phyloP scores from a whole-genome alignment of 129 eudicot genomes.

The Pseudognaphalium luteoalbum region DNA sequence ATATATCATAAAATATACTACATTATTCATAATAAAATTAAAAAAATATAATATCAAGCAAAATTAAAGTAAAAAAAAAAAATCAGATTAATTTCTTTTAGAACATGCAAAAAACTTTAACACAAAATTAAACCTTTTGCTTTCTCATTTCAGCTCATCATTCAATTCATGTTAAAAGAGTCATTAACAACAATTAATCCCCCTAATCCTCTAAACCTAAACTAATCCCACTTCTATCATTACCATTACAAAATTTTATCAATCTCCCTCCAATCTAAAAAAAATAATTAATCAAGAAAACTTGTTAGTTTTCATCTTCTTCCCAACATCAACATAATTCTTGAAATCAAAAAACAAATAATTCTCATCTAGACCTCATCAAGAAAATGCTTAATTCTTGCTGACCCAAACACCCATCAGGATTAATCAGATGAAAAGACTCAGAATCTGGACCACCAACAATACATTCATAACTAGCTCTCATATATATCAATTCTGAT shows the following conservation, averaged over 20 bases:
- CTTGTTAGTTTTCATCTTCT: too few species aligned
- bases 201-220: constrained; percentile 14
- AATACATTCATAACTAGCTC: constrained; percentile 87
- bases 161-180: constrained; percentile 17
- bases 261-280: background rate
- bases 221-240: background rate
- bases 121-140: constrained; percentile 15
- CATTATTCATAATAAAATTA: too few species aligned
- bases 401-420: constrained; percentile 64
- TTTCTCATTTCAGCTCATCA: constrained; percentile 9
- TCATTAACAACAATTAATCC: constrained; percentile 19
- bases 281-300: constrained; percentile 29
- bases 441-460: constrained; percentile 87
- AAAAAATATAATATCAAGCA: too few species aligned
- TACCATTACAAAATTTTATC: background rate
- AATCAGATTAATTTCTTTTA: background rate
- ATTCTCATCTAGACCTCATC: constrained; percentile 61
- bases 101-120: background rate
- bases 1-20: too few species aligned
- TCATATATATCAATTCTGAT: constrained; percentile 81
- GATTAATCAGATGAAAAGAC: constrained; percentile 82
- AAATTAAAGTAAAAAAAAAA: background rate
- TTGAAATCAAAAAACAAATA: background rate
- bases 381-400: constrained; percentile 95
- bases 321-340: background rate